These are phyloP conservation scores for Arachnopeziza araneosa DNA, from an alignment of 2,329 filamentous ascomycete species.

Conservation along the genomic window DNA sequence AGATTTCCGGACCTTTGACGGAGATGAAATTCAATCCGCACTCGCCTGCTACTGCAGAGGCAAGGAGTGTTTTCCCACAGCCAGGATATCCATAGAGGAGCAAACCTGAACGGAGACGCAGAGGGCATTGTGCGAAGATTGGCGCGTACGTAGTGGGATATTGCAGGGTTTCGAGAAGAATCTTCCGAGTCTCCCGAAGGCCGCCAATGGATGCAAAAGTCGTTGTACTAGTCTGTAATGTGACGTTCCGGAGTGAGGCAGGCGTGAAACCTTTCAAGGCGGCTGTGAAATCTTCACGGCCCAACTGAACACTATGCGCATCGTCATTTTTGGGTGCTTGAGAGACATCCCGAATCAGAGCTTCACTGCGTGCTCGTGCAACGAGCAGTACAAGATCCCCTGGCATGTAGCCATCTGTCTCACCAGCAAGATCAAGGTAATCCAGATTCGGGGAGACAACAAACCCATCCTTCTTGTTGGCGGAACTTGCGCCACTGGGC, in stretches of 20 bases:
- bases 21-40: constrained; percentile 98
- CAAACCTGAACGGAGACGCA: constrained; percentile 88
- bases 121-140: constrained; percentile 91
- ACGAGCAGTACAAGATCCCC: constrained; percentile 85
- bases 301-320: constrained; percentile 55
- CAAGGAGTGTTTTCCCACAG: constrained; percentile 92
- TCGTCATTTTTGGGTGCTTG: constrained; percentile 38
- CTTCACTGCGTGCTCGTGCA: constrained; percentile 82
- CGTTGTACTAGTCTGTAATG: constrained; percentile 85
- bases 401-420: constrained; percentile 97
- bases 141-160: constrained; percentile 98
- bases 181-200: constrained; percentile 76
- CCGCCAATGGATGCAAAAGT: constrained; percentile 92
- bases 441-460: constrained; percentile 72
- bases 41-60: constrained; percentile 94
- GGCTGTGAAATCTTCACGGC: constrained; percentile 70
- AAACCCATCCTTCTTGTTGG: constrained; percentile 53
- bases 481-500: constrained; percentile 40
- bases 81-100: constrained; percentile 93
- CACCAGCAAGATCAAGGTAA: constrained; percentile 85
- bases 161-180: constrained; percentile 89
- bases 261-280: constrained; percentile 92
- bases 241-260: constrained; percentile 89
- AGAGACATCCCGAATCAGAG: constrained; percentile 75
- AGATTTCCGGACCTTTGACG: constrained; percentile 94